These are phyloP conservation scores for Ganoderma leucocontextum DNA, from an alignment of 1,284 basidiomycete species.

Conservation along the genomic window DNA sequence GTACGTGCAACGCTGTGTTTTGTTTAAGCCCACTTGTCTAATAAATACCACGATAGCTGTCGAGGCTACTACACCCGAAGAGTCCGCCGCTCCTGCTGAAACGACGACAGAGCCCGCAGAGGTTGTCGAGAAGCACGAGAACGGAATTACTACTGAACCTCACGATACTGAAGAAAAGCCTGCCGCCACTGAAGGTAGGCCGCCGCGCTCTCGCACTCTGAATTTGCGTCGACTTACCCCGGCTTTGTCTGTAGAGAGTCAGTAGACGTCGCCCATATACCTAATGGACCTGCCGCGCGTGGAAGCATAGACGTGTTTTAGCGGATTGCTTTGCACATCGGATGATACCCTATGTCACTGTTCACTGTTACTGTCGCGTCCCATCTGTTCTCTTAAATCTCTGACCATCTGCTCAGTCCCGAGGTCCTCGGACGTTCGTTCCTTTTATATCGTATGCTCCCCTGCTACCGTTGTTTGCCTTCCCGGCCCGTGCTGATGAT, in stretches of 20 bases:
- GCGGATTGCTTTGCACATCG: constrained; percentile 24
- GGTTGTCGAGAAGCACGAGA: constrained; percentile 19
- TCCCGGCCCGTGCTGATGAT: constrained; percentile 12
- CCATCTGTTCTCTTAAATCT: constrained; percentile 2
- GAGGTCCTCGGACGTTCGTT: constrained; percentile 10
- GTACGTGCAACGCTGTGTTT: not conserved
- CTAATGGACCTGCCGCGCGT: constrained; percentile 17
- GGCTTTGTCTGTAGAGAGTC: constrained; percentile 15
- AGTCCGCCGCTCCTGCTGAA: not conserved
- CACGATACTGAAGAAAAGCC: constrained; percentile 26
- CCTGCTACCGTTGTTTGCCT: constrained; percentile 19
- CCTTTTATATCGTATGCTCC: constrained; percentile 28
- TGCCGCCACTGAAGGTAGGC: constrained; percentile 22
- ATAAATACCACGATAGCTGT: not conserved
- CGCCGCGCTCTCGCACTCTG: not conserved
- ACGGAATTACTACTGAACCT: constrained; percentile 12
- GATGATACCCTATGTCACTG: constrained; percentile 30
- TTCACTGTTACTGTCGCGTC: not conserved
- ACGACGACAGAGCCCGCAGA: not conserved
- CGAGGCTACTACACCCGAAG: not conserved
- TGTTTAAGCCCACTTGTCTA: no score
- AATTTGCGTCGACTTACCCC: not conserved
- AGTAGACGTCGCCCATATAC: constrained; percentile 25
- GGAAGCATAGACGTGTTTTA: constrained; percentile 25
- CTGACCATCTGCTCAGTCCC: constrained; percentile 2